Percentiles rank a stretch among this genome's conserved stretches.
Evolutionary conservation across 2,329 filamentous ascomycete species (phyloP).

Genomic region (Curvularia hawaiiensis): DNA sequence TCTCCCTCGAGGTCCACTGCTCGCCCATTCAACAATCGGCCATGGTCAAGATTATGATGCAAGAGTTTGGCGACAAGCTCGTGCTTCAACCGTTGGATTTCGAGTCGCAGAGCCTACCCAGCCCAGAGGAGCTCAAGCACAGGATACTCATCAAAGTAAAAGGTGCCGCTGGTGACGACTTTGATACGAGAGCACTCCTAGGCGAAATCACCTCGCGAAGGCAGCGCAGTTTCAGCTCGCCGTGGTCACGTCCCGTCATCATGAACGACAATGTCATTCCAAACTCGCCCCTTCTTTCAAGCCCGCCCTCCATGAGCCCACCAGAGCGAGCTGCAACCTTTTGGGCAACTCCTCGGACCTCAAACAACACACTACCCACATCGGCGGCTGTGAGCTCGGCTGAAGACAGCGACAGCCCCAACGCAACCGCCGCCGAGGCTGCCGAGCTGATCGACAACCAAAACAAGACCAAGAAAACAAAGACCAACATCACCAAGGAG

Average conservation of each 20-base stretch:
- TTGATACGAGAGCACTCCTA: conserved; percentile 42
- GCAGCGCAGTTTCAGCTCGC: conserved; percentile 76
- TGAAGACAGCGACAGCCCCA: conserved; percentile 76
- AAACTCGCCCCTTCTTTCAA: conserved; percentile 56
- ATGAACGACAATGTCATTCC: conserved; percentile 62
- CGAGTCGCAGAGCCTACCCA: conserved; percentile 72
- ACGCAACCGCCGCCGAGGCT: conserved; percentile 61
- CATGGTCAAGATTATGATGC: conserved; percentile 90
- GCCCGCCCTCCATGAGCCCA: conserved; percentile 59
- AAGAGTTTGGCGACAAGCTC: conserved; percentile 79
- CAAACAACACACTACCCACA: conserved; percentile 61
- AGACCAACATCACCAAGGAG: conserved; percentile 77
- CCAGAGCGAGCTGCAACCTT: conserved; percentile 54
- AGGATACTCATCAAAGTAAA: conserved; percentile 95
- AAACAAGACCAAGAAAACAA: conserved; percentile 64
- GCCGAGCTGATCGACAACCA: conserved; percentile 60
- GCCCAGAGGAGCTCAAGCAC: conserved; percentile 82
- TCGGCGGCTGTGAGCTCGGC: conserved; percentile 62
- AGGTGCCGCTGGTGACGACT: conserved; percentile 63
- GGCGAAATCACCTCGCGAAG: conserved; percentile 45
- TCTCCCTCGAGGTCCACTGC: conserved; percentile 97
- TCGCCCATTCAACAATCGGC: conserved; percentile 77
- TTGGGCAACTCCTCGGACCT: conserved; percentile 58
- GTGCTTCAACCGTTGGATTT: conserved; percentile 76
- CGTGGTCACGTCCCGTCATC: conserved; percentile 67